phyloP scores from a whole-genome alignment of 257 asterid genomes.

The Petrea volubilis region DNA sequence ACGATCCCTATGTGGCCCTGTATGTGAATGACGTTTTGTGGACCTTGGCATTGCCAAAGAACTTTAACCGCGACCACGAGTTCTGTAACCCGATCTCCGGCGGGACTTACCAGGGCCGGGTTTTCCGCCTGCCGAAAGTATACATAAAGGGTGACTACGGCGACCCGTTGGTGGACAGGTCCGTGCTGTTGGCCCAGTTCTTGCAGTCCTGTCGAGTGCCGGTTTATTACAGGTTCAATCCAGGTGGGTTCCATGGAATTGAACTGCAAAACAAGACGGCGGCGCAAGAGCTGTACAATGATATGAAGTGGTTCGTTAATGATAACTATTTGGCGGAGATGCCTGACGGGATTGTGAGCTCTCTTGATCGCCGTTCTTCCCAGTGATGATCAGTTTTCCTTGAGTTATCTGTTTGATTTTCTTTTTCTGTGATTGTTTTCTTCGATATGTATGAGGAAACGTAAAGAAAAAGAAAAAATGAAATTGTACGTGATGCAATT shows the following conservation, averaged over 20 bases:
- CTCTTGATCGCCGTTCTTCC: too few relatives aligned
- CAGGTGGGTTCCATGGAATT: conserved; percentile 19
- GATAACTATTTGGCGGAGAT: background rate
- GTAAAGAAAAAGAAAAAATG: too few relatives aligned
- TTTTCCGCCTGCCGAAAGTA: background rate
- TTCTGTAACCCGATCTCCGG: conserved; percentile 24
- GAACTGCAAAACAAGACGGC: background rate
- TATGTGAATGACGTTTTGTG: conserved; percentile 22
- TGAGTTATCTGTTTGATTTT: too few relatives aligned
- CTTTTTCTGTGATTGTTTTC: too few relatives aligned
- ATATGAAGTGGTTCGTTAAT: background rate
- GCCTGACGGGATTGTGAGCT: background rate
- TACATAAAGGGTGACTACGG: conserved; percentile 8
- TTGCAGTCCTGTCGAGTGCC: background rate
- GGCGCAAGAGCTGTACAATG: background rate
- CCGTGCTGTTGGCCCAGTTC: background rate
- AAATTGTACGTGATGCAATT: too few relatives aligned
- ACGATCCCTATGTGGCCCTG: conserved; percentile 22
- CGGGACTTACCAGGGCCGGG: background rate
- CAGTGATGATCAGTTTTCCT: too few relatives aligned
- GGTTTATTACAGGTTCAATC: conserved; percentile 5
- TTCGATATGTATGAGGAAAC: too few relatives aligned
- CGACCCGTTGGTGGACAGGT: conserved; percentile 20
- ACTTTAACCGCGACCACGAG: conserved; percentile 20
- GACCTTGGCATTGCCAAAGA: conserved; percentile 22